A percentile compares a stretch with the other conserved stretches of the same genome.
Conservation (phyloP, 2,329 filamentous ascomycete genomes). For the Xylariaceae sp. region DNA sequence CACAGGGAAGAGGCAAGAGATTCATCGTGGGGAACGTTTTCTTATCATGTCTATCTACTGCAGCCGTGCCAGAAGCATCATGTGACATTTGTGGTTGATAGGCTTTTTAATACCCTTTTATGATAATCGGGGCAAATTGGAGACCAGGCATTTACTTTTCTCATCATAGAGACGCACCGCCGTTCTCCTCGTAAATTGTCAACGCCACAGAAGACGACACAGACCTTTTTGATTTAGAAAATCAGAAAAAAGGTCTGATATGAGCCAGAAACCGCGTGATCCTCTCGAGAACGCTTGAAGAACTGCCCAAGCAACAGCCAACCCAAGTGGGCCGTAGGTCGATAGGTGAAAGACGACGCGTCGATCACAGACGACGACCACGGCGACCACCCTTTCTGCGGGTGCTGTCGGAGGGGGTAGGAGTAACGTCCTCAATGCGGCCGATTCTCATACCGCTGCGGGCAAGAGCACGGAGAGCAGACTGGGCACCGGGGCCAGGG, state of each 20-base stretch:
- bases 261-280: constrained; percentile 29
- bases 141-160: constrained; percentile 31
- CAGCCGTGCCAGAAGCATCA: constrained; percentile 33
- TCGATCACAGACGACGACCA: constrained; percentile 96
- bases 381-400: constrained; percentile 99
- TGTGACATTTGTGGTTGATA: constrained; percentile 28
- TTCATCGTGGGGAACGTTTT: constrained; percentile 23
- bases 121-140: constrained; percentile 20
- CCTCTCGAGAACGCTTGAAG: constrained; percentile 25
- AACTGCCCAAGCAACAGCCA: constrained; percentile 33
- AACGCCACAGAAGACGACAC: constrained; percentile 48
- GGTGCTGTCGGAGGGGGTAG: constrained; percentile 97
- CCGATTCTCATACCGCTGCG: constrained; percentile 99
- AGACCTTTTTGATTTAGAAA: constrained; percentile 22
- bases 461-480: constrained; percentile 95
- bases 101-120: too few species aligned
- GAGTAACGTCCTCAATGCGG: constrained; percentile 98
- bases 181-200: constrained; percentile 69
- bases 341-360: constrained; percentile 21
- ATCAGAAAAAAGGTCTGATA: constrained; percentile 39
- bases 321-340: constrained; percentile 27
- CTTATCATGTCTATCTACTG: constrained; percentile 31
- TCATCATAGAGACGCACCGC: constrained; percentile 42
- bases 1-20: not conserved
- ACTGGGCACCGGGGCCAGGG: constrained; percentile 97